A percentile compares a stretch with the other conserved stretches of the same genome.
Evolutionary conservation across 78 protist genomes (phyloP).

Genomic region (Trichosphaerium sp.): DNA sequence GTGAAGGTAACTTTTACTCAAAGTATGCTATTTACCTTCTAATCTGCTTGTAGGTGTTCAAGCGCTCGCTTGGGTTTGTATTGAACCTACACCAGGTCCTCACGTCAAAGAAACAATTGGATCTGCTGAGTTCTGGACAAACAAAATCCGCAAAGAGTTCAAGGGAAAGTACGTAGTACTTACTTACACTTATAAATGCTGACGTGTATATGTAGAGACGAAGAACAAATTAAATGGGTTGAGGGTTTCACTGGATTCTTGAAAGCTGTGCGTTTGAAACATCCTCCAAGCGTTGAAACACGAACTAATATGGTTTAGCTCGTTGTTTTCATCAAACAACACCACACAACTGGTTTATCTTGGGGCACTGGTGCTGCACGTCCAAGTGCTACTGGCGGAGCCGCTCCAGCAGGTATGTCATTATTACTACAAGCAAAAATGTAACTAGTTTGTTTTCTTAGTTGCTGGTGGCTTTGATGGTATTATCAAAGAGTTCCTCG

Average conservation of each 20-base stretch:
- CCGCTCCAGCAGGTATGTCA: too few relatives aligned
- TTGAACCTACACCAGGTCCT: slow-evolving; percentile 66
- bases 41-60: too few relatives aligned
- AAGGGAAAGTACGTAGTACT: slow-evolving; percentile 47
- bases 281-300: too few relatives aligned
- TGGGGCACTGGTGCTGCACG: too few relatives aligned
- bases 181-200: neutral
- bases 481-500: too few relatives aligned
- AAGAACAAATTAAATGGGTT: slow-evolving; percentile 53
- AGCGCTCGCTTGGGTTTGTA: neutral
- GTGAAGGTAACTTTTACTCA: slow-evolving; percentile 33
- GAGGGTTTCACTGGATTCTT: slow-evolving; percentile 12
- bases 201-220: slow-evolving; percentile 11
- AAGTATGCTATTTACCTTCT: slow-evolving; percentile 32
- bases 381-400: too few relatives aligned
- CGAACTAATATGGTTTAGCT: too few relatives aligned
- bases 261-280: too few relatives aligned
- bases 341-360: slow-evolving; percentile 61
- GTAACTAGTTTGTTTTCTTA: too few relatives aligned
- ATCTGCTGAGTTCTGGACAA: slow-evolving; percentile 52
- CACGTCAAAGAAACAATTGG: slow-evolving; percentile 49
- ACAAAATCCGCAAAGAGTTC: slow-evolving; percentile 43
- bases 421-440: too few relatives aligned
- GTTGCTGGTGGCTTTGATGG: too few relatives aligned
- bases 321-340: slow-evolving; percentile 39